Conservation (phyloP, 2,329 filamentous ascomycete species). For the Aspergillus luchuensis region DNA sequence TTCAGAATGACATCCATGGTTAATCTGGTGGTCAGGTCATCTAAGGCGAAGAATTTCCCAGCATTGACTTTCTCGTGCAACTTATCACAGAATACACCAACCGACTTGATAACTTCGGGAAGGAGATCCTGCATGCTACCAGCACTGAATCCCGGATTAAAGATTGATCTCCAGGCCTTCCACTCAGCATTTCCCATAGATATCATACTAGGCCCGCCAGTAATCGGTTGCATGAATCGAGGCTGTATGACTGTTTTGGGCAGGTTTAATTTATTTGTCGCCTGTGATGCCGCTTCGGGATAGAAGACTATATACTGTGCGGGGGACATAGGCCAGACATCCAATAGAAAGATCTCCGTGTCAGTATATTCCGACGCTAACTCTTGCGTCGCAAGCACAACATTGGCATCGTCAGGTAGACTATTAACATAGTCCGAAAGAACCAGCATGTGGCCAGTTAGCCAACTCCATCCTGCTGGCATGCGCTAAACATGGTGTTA, state of each 20-base stretch:
- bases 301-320: background rate
- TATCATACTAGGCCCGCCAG: conserved; percentile 9
- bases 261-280: conserved; percentile 1
- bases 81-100: conserved; percentile 5
- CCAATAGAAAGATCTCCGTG: conserved; percentile 6
- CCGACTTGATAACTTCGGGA: conserved; percentile 3
- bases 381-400: background rate
- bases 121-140: conserved; percentile 5
- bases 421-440: background rate
- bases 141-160: conserved; percentile 11
- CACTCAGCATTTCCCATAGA: conserved; percentile 3
- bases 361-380: background rate
- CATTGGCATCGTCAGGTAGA: background rate
- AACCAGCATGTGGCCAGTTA: conserved; percentile 1
- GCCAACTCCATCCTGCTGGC: conserved; percentile 3
- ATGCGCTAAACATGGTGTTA: background rate
- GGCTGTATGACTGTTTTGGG: conserved; percentile 7
- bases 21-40: conserved; percentile 5
- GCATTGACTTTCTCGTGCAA: background rate
- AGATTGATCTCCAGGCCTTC: conserved; percentile 12
- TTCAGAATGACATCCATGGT: conserved; percentile 11
- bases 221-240: conserved; percentile 5
- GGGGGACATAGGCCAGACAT: conserved; percentile 1
- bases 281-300: conserved; percentile 1
- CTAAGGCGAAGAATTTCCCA: conserved; percentile 3